A percentile compares a stretch with the other conserved stretches of the same genome.
phyloP scores from a whole-genome alignment of 352 stramenopile genomes.

The Pythium scleroteichum region DNA sequence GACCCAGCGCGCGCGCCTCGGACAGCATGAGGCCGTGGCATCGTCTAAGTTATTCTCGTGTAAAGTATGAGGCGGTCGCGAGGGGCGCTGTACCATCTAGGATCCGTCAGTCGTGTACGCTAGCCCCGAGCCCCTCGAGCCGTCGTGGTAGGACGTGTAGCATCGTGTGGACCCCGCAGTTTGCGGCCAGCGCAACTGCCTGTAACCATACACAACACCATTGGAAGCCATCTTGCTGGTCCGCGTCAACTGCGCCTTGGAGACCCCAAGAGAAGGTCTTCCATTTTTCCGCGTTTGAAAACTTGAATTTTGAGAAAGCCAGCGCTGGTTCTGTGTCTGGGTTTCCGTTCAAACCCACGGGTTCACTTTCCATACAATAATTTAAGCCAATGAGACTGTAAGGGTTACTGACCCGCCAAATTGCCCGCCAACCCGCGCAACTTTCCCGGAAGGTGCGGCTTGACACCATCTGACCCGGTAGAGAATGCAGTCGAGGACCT shows the following conservation, averaged over 20 bases:
- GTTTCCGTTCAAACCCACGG: background rate
- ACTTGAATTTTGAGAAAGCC: conserved; percentile 20
- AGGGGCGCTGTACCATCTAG: conserved; percentile 1
- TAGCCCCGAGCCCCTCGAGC: background rate
- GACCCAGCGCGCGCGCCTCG: conserved; percentile 5
- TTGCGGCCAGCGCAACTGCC: background rate
- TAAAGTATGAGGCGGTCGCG: conserved; percentile 4
- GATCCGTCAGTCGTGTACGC: background rate
- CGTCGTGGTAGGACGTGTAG: background rate
- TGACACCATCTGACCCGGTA: conserved; percentile 12
- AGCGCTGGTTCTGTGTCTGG: background rate
- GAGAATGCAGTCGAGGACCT: conserved; percentile 10
- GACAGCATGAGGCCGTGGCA: conserved; percentile 6
- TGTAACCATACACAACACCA: conserved; percentile 6
- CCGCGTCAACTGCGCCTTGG: conserved; percentile 8
- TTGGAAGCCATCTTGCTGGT: conserved; percentile 7
- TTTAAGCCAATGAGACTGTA: no score
- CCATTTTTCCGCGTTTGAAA: conserved; percentile 16
- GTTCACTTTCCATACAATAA: no score
- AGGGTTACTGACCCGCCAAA: no score
- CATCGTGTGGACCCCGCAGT: background rate
- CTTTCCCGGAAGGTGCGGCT: conserved; percentile 1
- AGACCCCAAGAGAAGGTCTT: background rate
- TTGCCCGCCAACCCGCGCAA: conserved; percentile 4
- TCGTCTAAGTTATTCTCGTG: conserved; percentile 15